Evolutionary conservation across 371 early-diverging fungal species (phyloP).

Genomic region (Mortierella sp.): DNA sequence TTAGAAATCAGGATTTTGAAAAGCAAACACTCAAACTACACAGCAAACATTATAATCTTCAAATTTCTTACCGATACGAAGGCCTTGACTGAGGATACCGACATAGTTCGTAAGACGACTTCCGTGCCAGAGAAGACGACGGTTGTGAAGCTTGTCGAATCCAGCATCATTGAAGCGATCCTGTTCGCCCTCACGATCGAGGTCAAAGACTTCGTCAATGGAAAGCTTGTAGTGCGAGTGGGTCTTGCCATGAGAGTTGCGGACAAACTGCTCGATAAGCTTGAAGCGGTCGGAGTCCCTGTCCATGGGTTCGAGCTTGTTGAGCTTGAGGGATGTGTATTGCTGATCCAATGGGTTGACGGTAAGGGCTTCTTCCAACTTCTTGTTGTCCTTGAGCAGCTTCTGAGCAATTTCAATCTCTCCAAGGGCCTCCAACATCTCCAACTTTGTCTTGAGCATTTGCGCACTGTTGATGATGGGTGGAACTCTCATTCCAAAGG

Average conservation of each 20-base stretch:
- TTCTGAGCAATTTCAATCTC: conserved; percentile 72
- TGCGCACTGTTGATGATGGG: conserved; percentile 60
- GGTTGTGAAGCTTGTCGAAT: conserved; percentile 61
- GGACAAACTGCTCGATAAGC: conserved; percentile 63
- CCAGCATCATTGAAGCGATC: conserved; percentile 58
- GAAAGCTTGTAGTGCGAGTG: conserved; percentile 60
- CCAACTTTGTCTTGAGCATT: conserved; percentile 63
- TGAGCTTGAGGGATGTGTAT: conserved; percentile 63
- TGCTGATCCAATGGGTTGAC: conserved; percentile 67
- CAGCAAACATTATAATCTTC: not conserved
- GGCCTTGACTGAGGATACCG: conserved; percentile 74
- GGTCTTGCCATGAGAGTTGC: conserved; percentile 67
- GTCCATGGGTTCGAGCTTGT: conserved; percentile 62
- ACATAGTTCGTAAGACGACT: conserved; percentile 72
- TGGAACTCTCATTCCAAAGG: conserved; percentile 65
- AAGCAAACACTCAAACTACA: not conserved
- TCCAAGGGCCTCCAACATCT: conserved; percentile 72
- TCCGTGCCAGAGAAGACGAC: conserved; percentile 74
- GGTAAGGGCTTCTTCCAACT: conserved; percentile 31
- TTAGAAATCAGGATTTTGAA: conserved; percentile 24
- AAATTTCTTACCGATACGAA: conserved; percentile 53
- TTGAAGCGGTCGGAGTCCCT: conserved; percentile 63
- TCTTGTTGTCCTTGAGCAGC: conserved; percentile 61
- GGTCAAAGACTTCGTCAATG: conserved; percentile 67
- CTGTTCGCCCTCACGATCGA: conserved; percentile 62